Evolutionary conservation across 2,329 filamentous ascomycete genomes (phyloP), one percentile per base, ranked within the genome.

Genomic region (Pleoardoris graminearum): DNA sequence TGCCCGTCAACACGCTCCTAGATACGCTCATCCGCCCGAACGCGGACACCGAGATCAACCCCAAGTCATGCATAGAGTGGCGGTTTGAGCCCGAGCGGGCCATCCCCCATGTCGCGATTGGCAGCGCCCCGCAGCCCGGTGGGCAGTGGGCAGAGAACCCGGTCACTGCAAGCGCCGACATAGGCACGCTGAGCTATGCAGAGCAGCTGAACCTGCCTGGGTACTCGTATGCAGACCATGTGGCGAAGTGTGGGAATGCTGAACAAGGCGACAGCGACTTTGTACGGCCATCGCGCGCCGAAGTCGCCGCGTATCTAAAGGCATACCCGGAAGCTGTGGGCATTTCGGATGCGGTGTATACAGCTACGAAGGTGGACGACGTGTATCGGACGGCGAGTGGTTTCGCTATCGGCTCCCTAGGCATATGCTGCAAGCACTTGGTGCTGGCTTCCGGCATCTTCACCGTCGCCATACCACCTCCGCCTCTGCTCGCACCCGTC

Each of bases 381-480:
- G 75, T 85, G 7, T 74, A 74, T 25, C 74, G 81, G 37, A 75
- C 70, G 0, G 54, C 63, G 12, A 64, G 73, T 54, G 80, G 79
- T 8, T 85, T 83, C 56, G 73, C 75, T 47, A 75, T 84, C 37
- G 71, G 66, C 2, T 82, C 80, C 6, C 78, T 83, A 57, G 71
- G 76, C 16, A 76, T 85, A 23, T 71, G 66, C 35, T 85, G 82
- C 67, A 82, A 77, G 59, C 77, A 81, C 57, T 70, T 86, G 3
- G 80, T 85, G 7, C 71, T 85, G 7, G 83, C 82, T 8, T 83
- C 81, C 16, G 83, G 83, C 0, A 83, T 82, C 43, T 85, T 85
- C 61, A 79, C 81, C 3, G 74, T 81, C 50, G 70, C 79, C 19
- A 78, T 84, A 29, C 76, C 78, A 10, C 80, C 82, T 1, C 77